Evolutionary conservation across 1,284 basidiomycete species (phyloP).

Genomic region (Porphyrellus sp.): DNA sequence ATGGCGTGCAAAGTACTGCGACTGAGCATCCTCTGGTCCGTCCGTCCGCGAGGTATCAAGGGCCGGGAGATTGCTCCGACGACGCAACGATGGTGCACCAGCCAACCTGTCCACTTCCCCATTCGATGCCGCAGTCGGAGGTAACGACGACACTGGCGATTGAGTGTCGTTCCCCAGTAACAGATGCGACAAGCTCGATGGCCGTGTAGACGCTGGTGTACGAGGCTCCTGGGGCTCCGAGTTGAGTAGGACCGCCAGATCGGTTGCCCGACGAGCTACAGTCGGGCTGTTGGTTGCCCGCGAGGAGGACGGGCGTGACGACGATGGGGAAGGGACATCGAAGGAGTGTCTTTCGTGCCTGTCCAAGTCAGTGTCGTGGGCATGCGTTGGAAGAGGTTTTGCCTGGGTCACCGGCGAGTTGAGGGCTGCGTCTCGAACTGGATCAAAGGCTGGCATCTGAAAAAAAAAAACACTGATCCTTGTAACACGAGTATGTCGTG

Average conservation of each 20-base stretch:
- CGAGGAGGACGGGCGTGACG: slow-evolving; percentile 36
- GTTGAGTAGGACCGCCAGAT: slow-evolving; percentile 69
- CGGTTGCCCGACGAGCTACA: slow-evolving; percentile 59
- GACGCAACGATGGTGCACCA: slow-evolving; percentile 39
- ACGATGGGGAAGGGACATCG: slow-evolving; percentile 34
- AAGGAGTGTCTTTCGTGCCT: slow-evolving; percentile 31
- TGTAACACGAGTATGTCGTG: slow-evolving; percentile 1
- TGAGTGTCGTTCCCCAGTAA: slow-evolving; percentile 39
- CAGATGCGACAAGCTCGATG: slow-evolving; percentile 50
- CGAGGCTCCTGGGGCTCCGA: slow-evolving; percentile 46
- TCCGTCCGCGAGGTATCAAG: slow-evolving; percentile 35
- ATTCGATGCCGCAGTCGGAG: slow-evolving; percentile 6
- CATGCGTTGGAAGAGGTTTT: slow-evolving; percentile 29
- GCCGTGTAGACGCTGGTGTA: slow-evolving; percentile 40
- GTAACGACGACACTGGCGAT: slow-evolving; percentile 13
- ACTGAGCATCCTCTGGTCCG: slow-evolving; percentile 20
- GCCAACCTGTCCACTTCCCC: slow-evolving; percentile 41
- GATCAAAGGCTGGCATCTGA: slow-evolving; percentile 76
- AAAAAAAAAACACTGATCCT: neutral
- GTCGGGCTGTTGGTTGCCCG: slow-evolving; percentile 43
- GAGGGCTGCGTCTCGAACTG: slow-evolving; percentile 75
- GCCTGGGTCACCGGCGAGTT: slow-evolving; percentile 53
- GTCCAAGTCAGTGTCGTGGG: slow-evolving; percentile 29
- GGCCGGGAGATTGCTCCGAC: slow-evolving; percentile 33
- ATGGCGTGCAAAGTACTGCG: slow-evolving; percentile 31